Conservation (phyloP, 306 rosid species). For the Dicorynia guianensis region DNA sequence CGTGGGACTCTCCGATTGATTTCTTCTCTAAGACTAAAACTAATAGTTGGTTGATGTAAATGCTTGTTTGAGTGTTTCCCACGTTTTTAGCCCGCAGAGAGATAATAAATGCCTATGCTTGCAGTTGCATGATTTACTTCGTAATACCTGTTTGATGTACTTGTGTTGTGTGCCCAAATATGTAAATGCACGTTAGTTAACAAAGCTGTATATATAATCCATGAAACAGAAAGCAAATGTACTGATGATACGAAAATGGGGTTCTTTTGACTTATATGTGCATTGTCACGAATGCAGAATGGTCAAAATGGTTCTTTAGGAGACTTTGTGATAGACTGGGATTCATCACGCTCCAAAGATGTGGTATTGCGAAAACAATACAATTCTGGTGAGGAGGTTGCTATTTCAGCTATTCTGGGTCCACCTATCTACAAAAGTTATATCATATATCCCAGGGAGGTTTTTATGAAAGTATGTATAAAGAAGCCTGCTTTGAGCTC, state of each 20-base stretch:
- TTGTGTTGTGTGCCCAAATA: not conserved
- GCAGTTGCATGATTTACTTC: not conserved
- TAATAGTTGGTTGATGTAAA: too few relatives aligned
- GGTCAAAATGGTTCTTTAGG: conserved; percentile 51
- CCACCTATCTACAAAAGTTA: conserved; percentile 43
- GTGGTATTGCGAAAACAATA: conserved; percentile 67
- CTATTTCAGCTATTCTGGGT: conserved; percentile 72
- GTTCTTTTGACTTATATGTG: conserved; percentile 5
- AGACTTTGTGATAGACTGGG: conserved; percentile 66
- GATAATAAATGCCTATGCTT: not conserved
- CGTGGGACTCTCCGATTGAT: too few relatives aligned
- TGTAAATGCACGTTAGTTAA: not conserved
- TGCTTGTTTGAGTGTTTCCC: too few relatives aligned
- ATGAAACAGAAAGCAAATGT: not conserved
- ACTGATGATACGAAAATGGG: not conserved
- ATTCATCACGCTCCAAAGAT: conserved; percentile 62
- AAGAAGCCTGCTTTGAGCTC: conserved; percentile 70
- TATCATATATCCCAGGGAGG: conserved; percentile 55
- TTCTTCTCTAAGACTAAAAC: too few relatives aligned
- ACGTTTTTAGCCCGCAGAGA: too few relatives aligned
- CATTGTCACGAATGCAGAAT: conserved; percentile 49
- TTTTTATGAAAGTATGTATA: conserved; percentile 75
- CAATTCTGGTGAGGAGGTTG: conserved; percentile 75
- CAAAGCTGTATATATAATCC: conserved; percentile 2
- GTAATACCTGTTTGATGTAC: not conserved